These are phyloP conservation scores for Monosporascus cannonballus DNA, from an alignment of 2,329 filamentous ascomycete genomes.

Conservation along the genomic window DNA sequence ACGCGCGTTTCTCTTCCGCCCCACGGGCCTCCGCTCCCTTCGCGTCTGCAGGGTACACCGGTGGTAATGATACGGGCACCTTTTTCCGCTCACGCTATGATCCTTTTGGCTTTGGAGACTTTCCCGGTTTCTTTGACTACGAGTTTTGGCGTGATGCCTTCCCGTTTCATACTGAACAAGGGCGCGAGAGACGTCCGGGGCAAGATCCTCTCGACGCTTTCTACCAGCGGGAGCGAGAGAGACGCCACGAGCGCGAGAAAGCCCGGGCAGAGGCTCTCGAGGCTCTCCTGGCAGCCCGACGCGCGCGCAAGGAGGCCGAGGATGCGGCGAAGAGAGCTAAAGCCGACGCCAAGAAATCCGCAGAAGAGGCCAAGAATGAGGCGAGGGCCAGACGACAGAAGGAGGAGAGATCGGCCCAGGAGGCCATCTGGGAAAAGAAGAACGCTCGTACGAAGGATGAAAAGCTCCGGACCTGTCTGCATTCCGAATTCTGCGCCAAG, in stretches of 20 bases:
- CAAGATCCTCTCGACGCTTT: neutral
- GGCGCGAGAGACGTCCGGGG: neutral
- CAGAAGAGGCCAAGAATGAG: constrained; percentile 3
- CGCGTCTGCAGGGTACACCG: neutral
- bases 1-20: constrained; percentile 1
- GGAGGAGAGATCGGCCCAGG: constrained; percentile 11
- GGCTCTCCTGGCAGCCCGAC: neutral
- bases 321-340: constrained; percentile 2
- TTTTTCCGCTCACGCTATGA: neutral
- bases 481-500: constrained; percentile 17
- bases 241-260: neutral
- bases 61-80: neutral
- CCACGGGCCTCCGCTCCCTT: too few relatives aligned
- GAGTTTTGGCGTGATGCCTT: too few relatives aligned
- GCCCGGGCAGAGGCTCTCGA: neutral
- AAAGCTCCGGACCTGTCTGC: constrained; percentile 12
- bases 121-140: too few relatives aligned
- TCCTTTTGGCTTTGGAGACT: neutral
- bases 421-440: constrained; percentile 11
- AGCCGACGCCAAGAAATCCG: constrained; percentile 4
- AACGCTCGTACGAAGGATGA: constrained; percentile 12
- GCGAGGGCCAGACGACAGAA: neutral
- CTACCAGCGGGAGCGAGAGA: neutral
- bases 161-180: too few relatives aligned
- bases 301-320: constrained; percentile 1